Evolutionary conservation across 2,329 filamentous ascomycete genomes (phyloP).

Genomic region (Chaetothyriales sp.): DNA sequence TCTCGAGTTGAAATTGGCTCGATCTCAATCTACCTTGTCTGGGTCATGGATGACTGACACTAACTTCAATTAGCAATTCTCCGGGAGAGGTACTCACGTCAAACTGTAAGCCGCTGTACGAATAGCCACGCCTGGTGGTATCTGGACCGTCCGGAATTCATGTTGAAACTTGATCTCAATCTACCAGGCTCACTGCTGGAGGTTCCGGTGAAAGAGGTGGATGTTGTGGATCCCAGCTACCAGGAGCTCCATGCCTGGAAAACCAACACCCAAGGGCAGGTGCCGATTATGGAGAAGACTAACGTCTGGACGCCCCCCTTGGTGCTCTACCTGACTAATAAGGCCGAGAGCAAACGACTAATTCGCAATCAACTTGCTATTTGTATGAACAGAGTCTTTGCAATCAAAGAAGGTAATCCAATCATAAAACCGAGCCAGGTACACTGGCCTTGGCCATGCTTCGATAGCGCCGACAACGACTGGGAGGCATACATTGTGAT

Average conservation of each 20-base stretch:
- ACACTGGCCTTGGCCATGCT: slow-evolving; percentile 10
- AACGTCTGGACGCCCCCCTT: slow-evolving; percentile 12
- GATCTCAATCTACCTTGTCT: not conserved
- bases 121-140: not conserved
- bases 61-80: not conserved
- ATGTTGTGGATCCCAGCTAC: slow-evolving; percentile 5
- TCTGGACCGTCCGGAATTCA: not conserved
- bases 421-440: not conserved
- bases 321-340: slow-evolving; percentile 6
- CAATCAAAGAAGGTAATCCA: slow-evolving; percentile 4
- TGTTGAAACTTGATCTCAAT: not conserved
- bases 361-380: slow-evolving; percentile 1
- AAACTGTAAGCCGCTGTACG: not conserved
- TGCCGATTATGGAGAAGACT: slow-evolving; percentile 1
- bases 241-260: slow-evolving; percentile 2
- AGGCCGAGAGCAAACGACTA: slow-evolving; percentile 1
- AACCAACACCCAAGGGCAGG: slow-evolving; percentile 2
- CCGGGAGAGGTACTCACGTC: not conserved
- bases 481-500: slow-evolving; percentile 9
- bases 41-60: not conserved
- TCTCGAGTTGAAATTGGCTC: too few relatives aligned
- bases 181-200: slow-evolving; percentile 1
- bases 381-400: slow-evolving; percentile 6
- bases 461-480: slow-evolving; percentile 4
- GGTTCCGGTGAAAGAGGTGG: slow-evolving; percentile 1